A percentile compares a stretch with the other conserved stretches of the same genome.
Evolutionary conservation across 163 green algal genomes (phyloP).

Genomic region (Prototheca wickerhamii): DNA sequence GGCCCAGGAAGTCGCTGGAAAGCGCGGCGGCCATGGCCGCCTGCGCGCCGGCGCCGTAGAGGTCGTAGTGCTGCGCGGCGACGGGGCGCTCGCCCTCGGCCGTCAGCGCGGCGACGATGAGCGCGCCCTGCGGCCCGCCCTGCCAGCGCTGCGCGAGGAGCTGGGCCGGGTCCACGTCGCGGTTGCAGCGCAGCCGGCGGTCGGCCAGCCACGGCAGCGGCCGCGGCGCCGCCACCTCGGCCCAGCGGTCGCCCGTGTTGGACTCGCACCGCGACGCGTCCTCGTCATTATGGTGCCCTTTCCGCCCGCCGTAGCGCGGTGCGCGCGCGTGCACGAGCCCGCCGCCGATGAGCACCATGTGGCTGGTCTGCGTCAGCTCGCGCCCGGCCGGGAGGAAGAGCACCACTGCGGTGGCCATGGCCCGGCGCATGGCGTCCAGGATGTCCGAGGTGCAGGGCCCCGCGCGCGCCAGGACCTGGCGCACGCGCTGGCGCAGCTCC

Average conservation of each 20-base stretch:
- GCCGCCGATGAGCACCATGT: slow-evolving; percentile 22
- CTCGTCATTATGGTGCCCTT: not conserved
- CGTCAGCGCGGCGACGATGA: slow-evolving; percentile 16
- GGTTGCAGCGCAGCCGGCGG: slow-evolving; percentile 6
- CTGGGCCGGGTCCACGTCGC: not conserved
- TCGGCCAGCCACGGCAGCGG: slow-evolving; percentile 19
- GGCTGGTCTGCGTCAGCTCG: slow-evolving; percentile 12
- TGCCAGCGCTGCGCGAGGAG: slow-evolving; percentile 4
- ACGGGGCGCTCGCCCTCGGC: not conserved
- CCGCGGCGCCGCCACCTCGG: not conserved
- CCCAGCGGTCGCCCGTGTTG: not conserved
- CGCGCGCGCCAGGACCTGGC: no score
- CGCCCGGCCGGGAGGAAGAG: slow-evolving; percentile 11
- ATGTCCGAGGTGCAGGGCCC: no score
- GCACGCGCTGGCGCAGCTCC: not conserved
- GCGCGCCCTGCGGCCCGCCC: slow-evolving; percentile 10
- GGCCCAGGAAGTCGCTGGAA: not conserved
- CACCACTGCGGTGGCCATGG: slow-evolving; percentile 4
- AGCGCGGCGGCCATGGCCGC: not conserved
- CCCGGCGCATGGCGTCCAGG: slow-evolving; percentile 8
- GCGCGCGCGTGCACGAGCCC: no score
- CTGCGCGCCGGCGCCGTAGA: not conserved
- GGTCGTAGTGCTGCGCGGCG: not conserved
- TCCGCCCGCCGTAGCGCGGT: not conserved
- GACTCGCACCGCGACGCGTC: not conserved